Evolutionary conservation across 768 basidiomycete genomes (phyloP).

Genomic region (Trametes cingulata): DNA sequence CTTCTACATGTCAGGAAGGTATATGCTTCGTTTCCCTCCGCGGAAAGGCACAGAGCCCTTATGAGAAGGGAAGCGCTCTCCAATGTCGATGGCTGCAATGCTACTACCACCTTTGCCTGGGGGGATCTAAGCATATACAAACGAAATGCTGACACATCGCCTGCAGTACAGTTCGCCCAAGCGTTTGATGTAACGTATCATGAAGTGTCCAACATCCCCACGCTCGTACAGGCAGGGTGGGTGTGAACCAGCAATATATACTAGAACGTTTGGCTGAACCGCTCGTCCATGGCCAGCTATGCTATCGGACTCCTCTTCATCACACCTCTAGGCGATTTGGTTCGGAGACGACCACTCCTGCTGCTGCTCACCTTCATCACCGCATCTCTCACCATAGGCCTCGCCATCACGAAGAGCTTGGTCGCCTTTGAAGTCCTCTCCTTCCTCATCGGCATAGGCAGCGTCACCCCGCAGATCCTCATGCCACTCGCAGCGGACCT

Average conservation of each 20-base stretch:
- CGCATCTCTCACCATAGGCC: constrained; percentile 64
- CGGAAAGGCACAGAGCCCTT: no score
- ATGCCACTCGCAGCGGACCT: constrained; percentile 82
- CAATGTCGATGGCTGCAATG: background rate
- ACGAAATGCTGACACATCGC: background rate
- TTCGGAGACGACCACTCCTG: constrained; percentile 72
- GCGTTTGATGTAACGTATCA: constrained; percentile 42
- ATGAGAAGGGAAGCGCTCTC: no score
- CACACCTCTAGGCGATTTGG: constrained; percentile 81
- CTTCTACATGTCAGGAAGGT: background rate
- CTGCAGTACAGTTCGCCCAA: constrained; percentile 29
- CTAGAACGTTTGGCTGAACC: no score
- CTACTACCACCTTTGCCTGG: background rate
- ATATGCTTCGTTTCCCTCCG: no score
- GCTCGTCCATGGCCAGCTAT: no score
- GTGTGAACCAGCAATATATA: constrained; percentile 1
- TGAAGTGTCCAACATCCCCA: constrained; percentile 53
- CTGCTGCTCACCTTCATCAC: constrained; percentile 57
- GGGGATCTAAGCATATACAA: background rate
- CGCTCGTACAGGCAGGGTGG: constrained; percentile 69
- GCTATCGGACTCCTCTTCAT: constrained; percentile 52
- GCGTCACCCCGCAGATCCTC: constrained; percentile 75
- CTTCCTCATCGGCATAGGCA: constrained; percentile 69
- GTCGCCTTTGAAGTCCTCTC: constrained; percentile 64
- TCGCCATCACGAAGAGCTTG: constrained; percentile 62